phyloP scores from a whole-genome alignment of 192 early-diverging fungal genomes.

The Coemansia sp. region DNA sequence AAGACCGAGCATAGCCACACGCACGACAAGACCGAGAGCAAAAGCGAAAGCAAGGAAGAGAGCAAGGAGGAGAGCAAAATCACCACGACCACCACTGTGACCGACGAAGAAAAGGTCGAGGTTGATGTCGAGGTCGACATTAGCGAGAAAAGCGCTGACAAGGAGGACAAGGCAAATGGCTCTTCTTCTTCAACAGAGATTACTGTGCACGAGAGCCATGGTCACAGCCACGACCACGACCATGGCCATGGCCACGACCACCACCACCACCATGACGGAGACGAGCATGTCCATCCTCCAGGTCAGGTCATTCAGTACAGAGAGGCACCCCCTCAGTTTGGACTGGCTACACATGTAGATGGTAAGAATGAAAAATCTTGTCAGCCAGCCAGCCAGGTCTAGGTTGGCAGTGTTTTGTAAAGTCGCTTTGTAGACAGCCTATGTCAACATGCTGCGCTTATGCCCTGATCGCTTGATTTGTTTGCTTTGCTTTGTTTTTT shows the following conservation, averaged over 20 bases:
- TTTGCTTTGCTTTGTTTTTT: not conserved
- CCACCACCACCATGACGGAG: constrained; percentile 19
- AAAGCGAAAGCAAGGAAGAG: not conserved
- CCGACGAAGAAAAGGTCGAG: not conserved
- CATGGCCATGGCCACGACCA: constrained; percentile 29
- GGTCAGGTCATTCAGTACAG: constrained; percentile 44
- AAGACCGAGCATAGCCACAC: constrained; percentile 5
- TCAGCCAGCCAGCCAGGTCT: not conserved
- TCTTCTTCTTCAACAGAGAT: constrained; percentile 10
- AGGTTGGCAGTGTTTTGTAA: not conserved
- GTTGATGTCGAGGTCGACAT: constrained; percentile 11
- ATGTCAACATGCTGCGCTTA: not conserved
- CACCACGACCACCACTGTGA: constrained; percentile 5
- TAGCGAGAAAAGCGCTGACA: not conserved
- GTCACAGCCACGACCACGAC: constrained; percentile 23
- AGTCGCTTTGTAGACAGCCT: not conserved
- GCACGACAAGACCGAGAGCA: constrained; percentile 4
- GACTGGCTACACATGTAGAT: constrained; percentile 50
- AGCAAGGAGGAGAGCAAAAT: not conserved
- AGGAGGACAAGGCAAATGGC: constrained; percentile 1
- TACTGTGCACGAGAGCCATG: constrained; percentile 12
- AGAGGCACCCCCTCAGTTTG: constrained; percentile 52
- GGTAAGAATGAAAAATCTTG: constrained; percentile 23
- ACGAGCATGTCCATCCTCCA: constrained; percentile 18
- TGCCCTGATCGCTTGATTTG: not conserved